Evolutionary conservation across 129 eudicot species (phyloP).

Genomic region (Scalesia atractyloides): DNA sequence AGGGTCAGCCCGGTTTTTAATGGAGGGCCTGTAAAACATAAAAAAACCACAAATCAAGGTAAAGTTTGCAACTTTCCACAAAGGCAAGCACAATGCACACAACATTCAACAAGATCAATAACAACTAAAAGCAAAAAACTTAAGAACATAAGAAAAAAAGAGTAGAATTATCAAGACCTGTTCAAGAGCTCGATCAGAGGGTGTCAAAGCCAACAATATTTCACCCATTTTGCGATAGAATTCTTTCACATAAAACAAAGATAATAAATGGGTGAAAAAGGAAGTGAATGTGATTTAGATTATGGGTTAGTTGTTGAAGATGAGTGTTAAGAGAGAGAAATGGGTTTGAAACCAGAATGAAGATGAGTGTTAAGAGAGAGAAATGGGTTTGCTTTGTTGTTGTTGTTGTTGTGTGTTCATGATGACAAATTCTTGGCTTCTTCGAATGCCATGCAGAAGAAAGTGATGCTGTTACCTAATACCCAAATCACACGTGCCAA

Average conservation of each 20-base stretch:
- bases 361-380: constrained; percentile 12
- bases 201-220: constrained; percentile 32
- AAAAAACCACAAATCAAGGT: no score
- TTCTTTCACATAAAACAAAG: constrained; percentile 10
- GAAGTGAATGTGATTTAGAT: constrained; percentile 34
- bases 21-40: no score
- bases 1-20: no score
- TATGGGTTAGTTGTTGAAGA: constrained; percentile 21
- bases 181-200: constrained; percentile 62
- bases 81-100: constrained; percentile 1
- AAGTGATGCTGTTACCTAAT: constrained; percentile 19
- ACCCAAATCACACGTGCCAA: constrained; percentile 48
- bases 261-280: constrained; percentile 3
- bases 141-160: neutral
- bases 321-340: no score
- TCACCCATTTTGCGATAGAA: constrained; percentile 49
- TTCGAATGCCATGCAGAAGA: constrained; percentile 44
- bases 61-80: no score
- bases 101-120: neutral
- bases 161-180: constrained; percentile 41
- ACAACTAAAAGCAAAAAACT: neutral
- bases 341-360: constrained; percentile 33
- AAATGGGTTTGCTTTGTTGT: constrained; percentile 22
- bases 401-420: constrained; percentile 35
- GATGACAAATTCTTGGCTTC: constrained; percentile 30